phyloP scores from a whole-genome alignment of 1,284 basidiomycete genomes.

The Sanguinoderma infundibulare region DNA sequence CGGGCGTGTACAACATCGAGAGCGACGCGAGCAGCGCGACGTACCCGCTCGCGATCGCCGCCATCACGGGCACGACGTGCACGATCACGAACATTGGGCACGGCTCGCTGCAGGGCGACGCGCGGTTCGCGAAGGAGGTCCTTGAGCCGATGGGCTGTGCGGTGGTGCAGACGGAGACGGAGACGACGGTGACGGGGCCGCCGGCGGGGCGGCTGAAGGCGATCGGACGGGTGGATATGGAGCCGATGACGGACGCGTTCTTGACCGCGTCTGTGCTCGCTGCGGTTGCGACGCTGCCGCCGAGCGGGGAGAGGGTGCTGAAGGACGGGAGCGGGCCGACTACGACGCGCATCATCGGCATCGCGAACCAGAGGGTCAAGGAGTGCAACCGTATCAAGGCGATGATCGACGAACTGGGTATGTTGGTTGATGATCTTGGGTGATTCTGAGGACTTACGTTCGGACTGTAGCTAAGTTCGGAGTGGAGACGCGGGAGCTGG shows the following conservation, averaged over 20 bases:
- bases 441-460: slow-evolving; percentile 6
- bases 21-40: slow-evolving; percentile 96
- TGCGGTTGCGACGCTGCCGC: slow-evolving; percentile 75
- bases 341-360: slow-evolving; percentile 88
- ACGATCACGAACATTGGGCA: slow-evolving; percentile 94
- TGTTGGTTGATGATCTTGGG: slow-evolving; percentile 25
- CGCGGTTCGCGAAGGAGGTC: slow-evolving; percentile 92
- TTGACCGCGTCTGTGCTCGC: slow-evolving; percentile 93
- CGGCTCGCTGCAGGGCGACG: slow-evolving; percentile 93
- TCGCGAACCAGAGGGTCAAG: slow-evolving; percentile 98
- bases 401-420: slow-evolving; percentile 95
- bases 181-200: slow-evolving; percentile 95
- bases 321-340: slow-evolving; percentile 39
- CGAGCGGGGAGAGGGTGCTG: slow-evolving; percentile 41
- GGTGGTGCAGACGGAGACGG: slow-evolving; percentile 86
- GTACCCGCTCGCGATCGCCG: slow-evolving; percentile 96
- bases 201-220: slow-evolving; percentile 81
- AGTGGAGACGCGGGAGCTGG: slow-evolving; percentile 89
- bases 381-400: slow-evolving; percentile 97
- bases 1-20: slow-evolving; percentile 88
- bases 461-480: slow-evolving; percentile 84
- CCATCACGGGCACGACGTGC: slow-evolving; percentile 93
- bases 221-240: slow-evolving; percentile 94
- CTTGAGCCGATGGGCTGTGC: slow-evolving; percentile 94
- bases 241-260: slow-evolving; percentile 99